Conservation (phyloP, 108 stramenopile genomes). For the Skeletonema grethae region DNA sequence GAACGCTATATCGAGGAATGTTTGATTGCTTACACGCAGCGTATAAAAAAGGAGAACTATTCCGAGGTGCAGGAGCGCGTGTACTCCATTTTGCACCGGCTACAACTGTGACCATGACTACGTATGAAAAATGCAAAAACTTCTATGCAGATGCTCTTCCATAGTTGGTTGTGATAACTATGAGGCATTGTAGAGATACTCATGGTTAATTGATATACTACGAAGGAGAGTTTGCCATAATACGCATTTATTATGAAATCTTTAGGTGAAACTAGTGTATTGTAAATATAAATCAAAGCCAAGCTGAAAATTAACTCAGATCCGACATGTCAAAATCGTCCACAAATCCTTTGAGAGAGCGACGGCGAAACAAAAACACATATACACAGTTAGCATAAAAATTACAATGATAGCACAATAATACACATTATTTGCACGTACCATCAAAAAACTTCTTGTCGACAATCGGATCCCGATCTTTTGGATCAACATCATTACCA, state of each 20-base stretch:
- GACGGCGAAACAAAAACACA: neutral
- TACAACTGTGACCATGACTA: conserved; percentile 94
- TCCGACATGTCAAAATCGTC: conserved; percentile 24
- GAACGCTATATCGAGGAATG: conserved; percentile 57
- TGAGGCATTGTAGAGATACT: neutral
- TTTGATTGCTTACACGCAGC: conserved; percentile 70
- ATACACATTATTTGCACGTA: neutral
- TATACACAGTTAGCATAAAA: neutral
- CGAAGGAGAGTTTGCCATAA: neutral
- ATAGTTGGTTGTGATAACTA: neutral
- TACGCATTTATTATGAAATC: neutral
- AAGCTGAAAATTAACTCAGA: conserved; percentile 12
- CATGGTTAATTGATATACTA: neutral
- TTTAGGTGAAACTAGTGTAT: neutral
- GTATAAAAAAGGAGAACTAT: conserved; percentile 73
- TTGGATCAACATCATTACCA: neutral
- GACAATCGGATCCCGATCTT: conserved; percentile 6
- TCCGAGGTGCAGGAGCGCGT: conserved; percentile 94
- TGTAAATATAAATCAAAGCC: too few relatives aligned
- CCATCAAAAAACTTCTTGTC: conserved; percentile 22
- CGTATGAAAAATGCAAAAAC: conserved; percentile 78
- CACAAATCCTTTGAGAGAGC: conserved; percentile 6
- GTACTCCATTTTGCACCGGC: conserved; percentile 92
- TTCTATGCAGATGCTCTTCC: conserved; percentile 42
- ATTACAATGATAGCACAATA: neutral